Evolutionary conservation across 1,139 yeast species (phyloP).

Genomic region (Saccharomycopsis hybrid): DNA sequence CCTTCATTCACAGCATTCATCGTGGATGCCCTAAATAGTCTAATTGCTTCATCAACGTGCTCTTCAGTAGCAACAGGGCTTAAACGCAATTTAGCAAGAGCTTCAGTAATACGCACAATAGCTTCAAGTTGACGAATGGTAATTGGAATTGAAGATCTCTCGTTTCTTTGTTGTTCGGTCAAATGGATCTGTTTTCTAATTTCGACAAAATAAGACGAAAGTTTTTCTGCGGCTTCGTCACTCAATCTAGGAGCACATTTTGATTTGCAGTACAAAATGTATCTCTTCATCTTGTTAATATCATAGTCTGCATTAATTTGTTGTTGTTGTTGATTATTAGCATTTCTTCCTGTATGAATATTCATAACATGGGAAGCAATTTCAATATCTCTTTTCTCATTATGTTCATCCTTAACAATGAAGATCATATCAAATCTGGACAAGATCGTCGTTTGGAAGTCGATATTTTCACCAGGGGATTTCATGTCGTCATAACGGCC

Average conservation of each 20-base stretch:
- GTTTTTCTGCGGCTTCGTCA: slow-evolving; percentile 82
- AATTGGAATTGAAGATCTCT: slow-evolving; percentile 92
- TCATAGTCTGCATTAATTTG: slow-evolving; percentile 83
- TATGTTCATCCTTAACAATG: slow-evolving; percentile 93
- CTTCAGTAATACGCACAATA: slow-evolving; percentile 90
- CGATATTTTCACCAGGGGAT: slow-evolving; percentile 96
- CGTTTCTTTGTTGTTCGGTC: slow-evolving; percentile 76
- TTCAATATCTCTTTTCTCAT: slow-evolving; percentile 75
- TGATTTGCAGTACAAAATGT: slow-evolving; percentile 81
- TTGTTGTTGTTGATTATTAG: slow-evolving; percentile 36
- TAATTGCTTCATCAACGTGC: slow-evolving; percentile 93
- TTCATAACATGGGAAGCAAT: slow-evolving; percentile 95
- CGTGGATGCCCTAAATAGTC: slow-evolving; percentile 92
- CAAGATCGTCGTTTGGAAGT: slow-evolving; percentile 92
- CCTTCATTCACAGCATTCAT: slow-evolving; percentile 96
- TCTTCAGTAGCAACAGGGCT: slow-evolving; percentile 79
- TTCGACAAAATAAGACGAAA: slow-evolving; percentile 91
- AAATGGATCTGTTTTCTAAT: slow-evolving; percentile 80
- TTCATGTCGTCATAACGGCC: slow-evolving; percentile 96
- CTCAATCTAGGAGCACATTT: slow-evolving; percentile 91
- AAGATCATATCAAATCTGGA: slow-evolving; percentile 98
- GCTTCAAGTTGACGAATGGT: slow-evolving; percentile 98
- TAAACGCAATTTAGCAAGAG: slow-evolving; percentile 80
- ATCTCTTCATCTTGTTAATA: slow-evolving; percentile 83
- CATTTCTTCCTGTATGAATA: slow-evolving; percentile 74